phyloP scores from a whole-genome alignment of 208 protist species.

The Naegleria gruberi region DNA sequence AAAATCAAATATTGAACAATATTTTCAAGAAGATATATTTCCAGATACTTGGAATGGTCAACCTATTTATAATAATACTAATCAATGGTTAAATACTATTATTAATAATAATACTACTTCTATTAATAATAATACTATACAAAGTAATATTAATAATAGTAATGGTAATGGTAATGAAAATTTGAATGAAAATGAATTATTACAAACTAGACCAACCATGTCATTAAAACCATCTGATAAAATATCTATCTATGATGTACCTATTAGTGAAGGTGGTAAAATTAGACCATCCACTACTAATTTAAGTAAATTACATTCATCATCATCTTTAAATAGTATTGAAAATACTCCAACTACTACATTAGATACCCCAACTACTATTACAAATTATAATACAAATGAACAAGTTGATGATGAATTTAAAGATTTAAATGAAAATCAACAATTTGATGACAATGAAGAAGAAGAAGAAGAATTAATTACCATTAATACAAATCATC shows the following conservation, averaged over 20 bases:
- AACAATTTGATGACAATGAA: too few species aligned
- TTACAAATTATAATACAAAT: too few species aligned
- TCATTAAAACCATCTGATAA: conserved; percentile 10
- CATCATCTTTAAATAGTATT: too few species aligned
- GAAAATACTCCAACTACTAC: too few species aligned
- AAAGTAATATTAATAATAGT: background rate
- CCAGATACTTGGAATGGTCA: conserved; percentile 57
- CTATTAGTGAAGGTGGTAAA: background rate
- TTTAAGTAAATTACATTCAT: too few species aligned
- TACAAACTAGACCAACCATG: background rate
- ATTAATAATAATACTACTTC: background rate
- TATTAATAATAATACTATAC: background rate
- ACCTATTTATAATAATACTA: background rate
- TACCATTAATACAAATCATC: too few species aligned
- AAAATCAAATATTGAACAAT: conserved; percentile 42
- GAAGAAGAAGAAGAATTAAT: too few species aligned
- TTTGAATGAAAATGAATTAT: background rate
- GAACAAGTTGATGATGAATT: too few species aligned
- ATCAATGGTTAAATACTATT: background rate
- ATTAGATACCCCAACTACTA: too few species aligned
- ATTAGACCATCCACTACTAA: background rate
- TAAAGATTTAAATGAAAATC: too few species aligned
- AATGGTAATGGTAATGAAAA: background rate
- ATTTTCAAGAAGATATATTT: conserved; percentile 65
- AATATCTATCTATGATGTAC: conserved; percentile 13